These are phyloP conservation scores for Dactylellina sp. DNA, from an alignment of 2,329 filamentous ascomycete genomes.

Conservation along the genomic window DNA sequence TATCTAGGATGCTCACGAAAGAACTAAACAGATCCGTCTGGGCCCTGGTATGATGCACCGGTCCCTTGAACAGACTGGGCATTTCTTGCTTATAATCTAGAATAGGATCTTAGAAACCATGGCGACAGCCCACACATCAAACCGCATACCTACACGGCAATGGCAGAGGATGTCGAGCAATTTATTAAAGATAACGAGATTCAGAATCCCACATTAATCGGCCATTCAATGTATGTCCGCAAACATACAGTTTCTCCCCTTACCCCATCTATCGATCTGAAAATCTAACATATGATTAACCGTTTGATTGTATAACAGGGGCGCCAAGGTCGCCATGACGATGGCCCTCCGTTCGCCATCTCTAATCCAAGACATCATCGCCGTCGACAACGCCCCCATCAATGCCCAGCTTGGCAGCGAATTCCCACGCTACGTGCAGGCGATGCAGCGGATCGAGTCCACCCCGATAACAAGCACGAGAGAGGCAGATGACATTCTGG, in stretches of 20 bases:
- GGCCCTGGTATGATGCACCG: constrained; percentile 74
- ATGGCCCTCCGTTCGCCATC: constrained; percentile 79
- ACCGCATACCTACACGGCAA: constrained; percentile 81
- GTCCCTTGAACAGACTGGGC: too few species aligned
- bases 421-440: constrained; percentile 83
- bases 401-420: constrained; percentile 79
- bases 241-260: neutral
- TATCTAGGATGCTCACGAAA: constrained; percentile 77
- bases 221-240: constrained; percentile 83
- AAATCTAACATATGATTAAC: constrained; percentile 15
- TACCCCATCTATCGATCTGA: neutral
- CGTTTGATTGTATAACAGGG: constrained; percentile 68
- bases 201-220: constrained; percentile 80
- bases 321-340: constrained; percentile 92
- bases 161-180: constrained; percentile 83
- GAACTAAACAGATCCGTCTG: constrained; percentile 85
- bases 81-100: neutral
- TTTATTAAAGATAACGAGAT: constrained; percentile 81
- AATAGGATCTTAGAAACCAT: constrained; percentile 88
- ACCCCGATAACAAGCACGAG: constrained; percentile 75
- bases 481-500: constrained; percentile 83
- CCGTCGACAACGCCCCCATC: constrained; percentile 92
- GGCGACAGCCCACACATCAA: constrained; percentile 84
- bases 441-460: constrained; percentile 83
- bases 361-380: constrained; percentile 76